A percentile compares a stretch with the other conserved stretches of the same genome.
phyloP scores from a whole-genome alignment of 306 rosid species.

The Lathyrus aphaca region DNA sequence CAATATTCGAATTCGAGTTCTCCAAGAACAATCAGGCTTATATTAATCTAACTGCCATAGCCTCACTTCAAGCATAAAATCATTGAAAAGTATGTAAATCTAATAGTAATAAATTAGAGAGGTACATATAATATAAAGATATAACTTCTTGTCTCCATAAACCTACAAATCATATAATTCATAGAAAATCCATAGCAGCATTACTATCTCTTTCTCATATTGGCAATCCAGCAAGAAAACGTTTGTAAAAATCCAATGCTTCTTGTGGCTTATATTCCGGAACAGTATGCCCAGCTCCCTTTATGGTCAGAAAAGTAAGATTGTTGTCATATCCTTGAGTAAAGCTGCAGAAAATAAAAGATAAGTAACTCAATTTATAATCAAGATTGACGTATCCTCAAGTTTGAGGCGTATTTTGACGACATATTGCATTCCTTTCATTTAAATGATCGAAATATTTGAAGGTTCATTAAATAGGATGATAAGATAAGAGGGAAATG shows the following conservation, averaged over 20 bases:
- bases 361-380: constrained; percentile 8
- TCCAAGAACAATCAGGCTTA: background rate
- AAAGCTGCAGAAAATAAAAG: constrained; percentile 54
- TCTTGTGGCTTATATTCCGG: constrained; percentile 91
- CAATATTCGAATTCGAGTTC: background rate
- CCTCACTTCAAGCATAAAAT: background rate
- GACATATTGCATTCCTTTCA: background rate
- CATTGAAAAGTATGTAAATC: background rate
- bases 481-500: constrained; percentile 22
- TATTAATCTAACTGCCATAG: constrained; percentile 1
- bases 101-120: constrained; percentile 10
- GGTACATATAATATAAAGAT: constrained; percentile 6
- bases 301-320: constrained; percentile 78
- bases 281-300: constrained; percentile 97
- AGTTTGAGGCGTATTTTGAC: too few relatives aligned
- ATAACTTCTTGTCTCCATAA: background rate
- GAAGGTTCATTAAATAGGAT: background rate
- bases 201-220: constrained; percentile 41
- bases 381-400: constrained; percentile 15
- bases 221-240: constrained; percentile 64
- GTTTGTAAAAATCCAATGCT: constrained; percentile 73
- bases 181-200: constrained; percentile 24
- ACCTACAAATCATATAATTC: background rate
- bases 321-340: constrained; percentile 70
- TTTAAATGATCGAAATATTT: background rate